These are phyloP conservation scores for Clitoria ternatea DNA, from an alignment of 306 rosid genomes.

Conservation along the genomic window DNA sequence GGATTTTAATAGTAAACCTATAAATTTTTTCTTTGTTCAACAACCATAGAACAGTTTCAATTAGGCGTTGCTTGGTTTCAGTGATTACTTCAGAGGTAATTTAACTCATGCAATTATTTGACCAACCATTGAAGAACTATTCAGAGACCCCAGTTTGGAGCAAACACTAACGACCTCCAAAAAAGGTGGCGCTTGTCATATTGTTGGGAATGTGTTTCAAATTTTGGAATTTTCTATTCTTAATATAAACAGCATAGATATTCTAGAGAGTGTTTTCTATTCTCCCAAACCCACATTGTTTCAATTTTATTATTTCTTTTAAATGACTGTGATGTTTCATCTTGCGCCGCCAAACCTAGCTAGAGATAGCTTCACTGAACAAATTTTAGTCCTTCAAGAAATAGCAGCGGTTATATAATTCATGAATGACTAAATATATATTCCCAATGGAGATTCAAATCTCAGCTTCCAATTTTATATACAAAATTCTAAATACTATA, in stretches of 20 bases:
- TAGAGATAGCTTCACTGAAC: neutral
- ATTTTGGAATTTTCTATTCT: conserved; percentile 14
- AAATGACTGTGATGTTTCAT: conserved; percentile 37
- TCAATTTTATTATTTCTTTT: neutral
- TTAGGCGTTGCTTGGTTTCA: conserved; percentile 13
- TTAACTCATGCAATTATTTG: conserved; percentile 21
- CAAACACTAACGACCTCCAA: conserved; percentile 28
- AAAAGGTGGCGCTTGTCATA: conserved; percentile 35
- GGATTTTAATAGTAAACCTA: neutral
- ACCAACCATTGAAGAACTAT: conserved; percentile 17
- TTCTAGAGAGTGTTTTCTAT: conserved; percentile 14
- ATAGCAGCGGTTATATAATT: conserved; percentile 24
- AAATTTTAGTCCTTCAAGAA: conserved; percentile 21
- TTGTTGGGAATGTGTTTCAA: conserved; percentile 3
- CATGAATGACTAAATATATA: conserved; percentile 27
- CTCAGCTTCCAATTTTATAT: conserved; percentile 20
- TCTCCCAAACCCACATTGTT: conserved; percentile 10
- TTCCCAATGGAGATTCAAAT: conserved; percentile 30
- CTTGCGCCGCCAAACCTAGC: conserved; percentile 30
- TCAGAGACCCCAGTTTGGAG: conserved; percentile 28
- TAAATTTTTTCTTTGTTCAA: conserved; percentile 5
- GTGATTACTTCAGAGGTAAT: conserved; percentile 35
- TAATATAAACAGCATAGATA: conserved; percentile 5
- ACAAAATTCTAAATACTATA: neutral
- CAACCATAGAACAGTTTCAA: conserved; percentile 29